phyloP scores from a whole-genome alignment of 2,329 filamentous ascomycete genomes.

The Pestalotiopsis fici region DNA sequence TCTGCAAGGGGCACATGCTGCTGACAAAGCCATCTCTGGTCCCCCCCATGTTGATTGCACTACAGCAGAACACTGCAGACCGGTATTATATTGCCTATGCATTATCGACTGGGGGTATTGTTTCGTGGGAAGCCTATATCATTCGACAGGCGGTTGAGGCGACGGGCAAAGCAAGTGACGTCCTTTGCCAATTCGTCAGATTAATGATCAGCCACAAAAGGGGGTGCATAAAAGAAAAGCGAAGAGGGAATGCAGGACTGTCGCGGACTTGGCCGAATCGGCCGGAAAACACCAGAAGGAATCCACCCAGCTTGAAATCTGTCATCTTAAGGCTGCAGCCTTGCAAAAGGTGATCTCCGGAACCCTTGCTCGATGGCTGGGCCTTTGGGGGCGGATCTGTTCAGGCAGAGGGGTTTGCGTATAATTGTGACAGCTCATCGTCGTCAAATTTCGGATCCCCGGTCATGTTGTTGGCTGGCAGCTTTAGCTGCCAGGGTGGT shows the following conservation, averaged over 20 bases:
- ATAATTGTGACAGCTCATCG: constrained; percentile 10
- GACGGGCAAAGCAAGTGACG: neutral
- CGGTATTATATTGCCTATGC: neutral
- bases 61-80: neutral
- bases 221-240: neutral
- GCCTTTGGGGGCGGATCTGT: neutral
- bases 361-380: neutral
- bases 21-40: neutral
- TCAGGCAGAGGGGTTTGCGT: constrained; percentile 8
- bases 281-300: neutral
- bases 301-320: neutral
- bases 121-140: neutral
- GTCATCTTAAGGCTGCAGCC: constrained; percentile 2
- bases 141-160: neutral
- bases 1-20: neutral
- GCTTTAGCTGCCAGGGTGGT: neutral
- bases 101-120: neutral
- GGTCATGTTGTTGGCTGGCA: neutral
- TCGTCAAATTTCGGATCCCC: neutral
- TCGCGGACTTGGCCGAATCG: neutral
- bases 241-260: neutral
- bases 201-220: neutral
- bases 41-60: neutral
- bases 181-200: neutral
- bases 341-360: constrained; percentile 5